Base-by-base conservation (phyloP, 371 early-diverging fungal genomes). In the Apophysomyces sp. region DNA sequence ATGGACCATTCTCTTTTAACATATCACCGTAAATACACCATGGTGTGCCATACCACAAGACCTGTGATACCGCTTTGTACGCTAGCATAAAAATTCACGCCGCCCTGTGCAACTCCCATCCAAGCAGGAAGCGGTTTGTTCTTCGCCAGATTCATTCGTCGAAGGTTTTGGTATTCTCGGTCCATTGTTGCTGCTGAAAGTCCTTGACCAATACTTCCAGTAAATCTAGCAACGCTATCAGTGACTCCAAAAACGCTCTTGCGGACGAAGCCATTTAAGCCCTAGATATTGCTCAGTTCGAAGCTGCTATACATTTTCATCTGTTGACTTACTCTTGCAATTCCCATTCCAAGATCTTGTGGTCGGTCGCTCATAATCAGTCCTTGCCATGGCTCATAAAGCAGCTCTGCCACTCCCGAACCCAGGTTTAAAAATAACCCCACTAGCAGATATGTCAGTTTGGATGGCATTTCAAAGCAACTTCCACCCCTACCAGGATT, bases 301-400 rank as follows among this genome's bases (percentile, higher is more conserved):
- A 11, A 53, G 7, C 28, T 27, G 34, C 34, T 13, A 34, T 34
- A 34, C 21, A 36, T 29, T 15, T 37, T 12, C 18, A 15, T 58
- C 9, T 13, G 29, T 21, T 6, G 4, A 57, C 58, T 80, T 54
- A 94, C 95, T 57, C 91, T 89, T 0, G 94, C 94, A 28, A 95
- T 72, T 8, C 94, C 94, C 57, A 92, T 86, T 15, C 94, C 94
- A 51, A 94, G 80, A 61, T 94, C 94, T 70, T 94, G 92, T 0
- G 95, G 95, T 21, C 93, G 72, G 44, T 89, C 90, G 56, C 92
- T 93, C 81, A 90, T 90, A 28, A 93, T 89, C 58, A 96, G 90
- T 4, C 96, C 96, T 77, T 92, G 91, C 59, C 88, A 86, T 0
- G 96, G 96, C 65, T 96, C 95, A 76, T 94, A 95, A 68, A 96